A percentile compares a stretch with the other conserved stretches of the same genome.
Evolutionary conservation across 495 filamentous ascomycete species (phyloP).

Genomic region (Daldinia childiae): DNA sequence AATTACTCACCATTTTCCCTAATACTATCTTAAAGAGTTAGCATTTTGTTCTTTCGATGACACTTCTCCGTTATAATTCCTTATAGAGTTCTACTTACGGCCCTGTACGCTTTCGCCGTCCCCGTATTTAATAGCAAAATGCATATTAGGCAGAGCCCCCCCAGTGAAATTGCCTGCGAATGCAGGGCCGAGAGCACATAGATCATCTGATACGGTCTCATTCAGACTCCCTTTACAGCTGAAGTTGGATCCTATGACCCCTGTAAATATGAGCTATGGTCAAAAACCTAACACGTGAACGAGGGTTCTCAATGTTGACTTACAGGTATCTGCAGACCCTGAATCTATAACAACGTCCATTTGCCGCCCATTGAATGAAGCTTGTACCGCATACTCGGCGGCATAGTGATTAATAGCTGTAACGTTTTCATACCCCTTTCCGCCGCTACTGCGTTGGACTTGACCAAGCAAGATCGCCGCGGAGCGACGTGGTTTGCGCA

Average conservation of each 20-base stretch:
- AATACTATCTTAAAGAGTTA: not conserved
- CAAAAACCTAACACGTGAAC: not conserved
- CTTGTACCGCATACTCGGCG: slow-evolving; percentile 51
- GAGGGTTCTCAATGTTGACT: not conserved
- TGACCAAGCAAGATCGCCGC: slow-evolving; percentile 10
- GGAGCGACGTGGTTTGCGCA: slow-evolving; percentile 11
- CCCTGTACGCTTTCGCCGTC: slow-evolving; percentile 42
- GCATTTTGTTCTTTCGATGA: not conserved
- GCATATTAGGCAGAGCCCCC: slow-evolving; percentile 51
- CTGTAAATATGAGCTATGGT: not conserved
- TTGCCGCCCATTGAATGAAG: slow-evolving; percentile 42
- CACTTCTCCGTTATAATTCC: slow-evolving; percentile 28
- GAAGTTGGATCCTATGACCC: not conserved
- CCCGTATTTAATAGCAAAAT: slow-evolving; percentile 63
- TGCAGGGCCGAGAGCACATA: not conserved
- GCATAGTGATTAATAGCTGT: slow-evolving; percentile 50
- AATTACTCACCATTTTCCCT: not conserved
- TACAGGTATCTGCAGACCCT: slow-evolving; percentile 71
- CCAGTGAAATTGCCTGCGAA: slow-evolving; percentile 45
- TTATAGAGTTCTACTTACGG: slow-evolving; percentile 11
- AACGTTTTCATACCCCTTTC: slow-evolving; percentile 50
- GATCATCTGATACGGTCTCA: not conserved
- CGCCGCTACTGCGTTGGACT: slow-evolving; percentile 25
- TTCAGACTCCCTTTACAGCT: not conserved
- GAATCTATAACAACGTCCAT: slow-evolving; percentile 66